phyloP scores from a whole-genome alignment of 148 eudicot genomes.

The Salicornia ramosissima region DNA sequence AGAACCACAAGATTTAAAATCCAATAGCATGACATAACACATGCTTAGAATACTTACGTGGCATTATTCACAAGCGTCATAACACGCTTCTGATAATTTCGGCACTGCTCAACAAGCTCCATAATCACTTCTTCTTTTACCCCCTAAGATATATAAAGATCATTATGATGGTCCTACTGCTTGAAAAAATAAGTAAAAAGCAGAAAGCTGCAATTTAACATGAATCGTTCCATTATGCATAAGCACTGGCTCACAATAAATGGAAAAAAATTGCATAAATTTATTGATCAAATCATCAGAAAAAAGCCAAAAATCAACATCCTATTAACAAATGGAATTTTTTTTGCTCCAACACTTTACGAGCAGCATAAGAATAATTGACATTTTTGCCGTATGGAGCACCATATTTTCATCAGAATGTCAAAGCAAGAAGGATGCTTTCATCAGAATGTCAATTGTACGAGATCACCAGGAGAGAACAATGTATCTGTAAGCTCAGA shows the following conservation, averaged over 20 bases:
- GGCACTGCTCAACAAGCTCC: conserved; percentile 93
- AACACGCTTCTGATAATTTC: conserved; percentile 82
- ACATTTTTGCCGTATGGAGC: not conserved
- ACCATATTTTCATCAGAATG: too few relatives aligned
- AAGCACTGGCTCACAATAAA: not conserved
- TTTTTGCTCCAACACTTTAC: not conserved
- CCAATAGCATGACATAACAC: not conserved
- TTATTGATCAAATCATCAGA: not conserved
- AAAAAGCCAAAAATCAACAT: not conserved
- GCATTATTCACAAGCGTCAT: conserved; percentile 75
- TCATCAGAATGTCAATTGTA: not conserved
- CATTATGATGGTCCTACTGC: not conserved
- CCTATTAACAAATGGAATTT: not conserved
- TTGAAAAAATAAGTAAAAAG: not conserved
- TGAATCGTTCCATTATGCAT: not conserved
- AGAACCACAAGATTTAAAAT: not conserved
- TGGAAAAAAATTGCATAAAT: not conserved
- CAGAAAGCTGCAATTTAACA: not conserved
- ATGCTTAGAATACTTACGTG: conserved; percentile 36
- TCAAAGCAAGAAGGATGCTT: too few relatives aligned
- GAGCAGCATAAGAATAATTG: not conserved
- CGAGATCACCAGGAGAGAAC: not conserved
- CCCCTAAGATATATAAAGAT: conserved; percentile 39
- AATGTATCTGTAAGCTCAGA: not conserved
- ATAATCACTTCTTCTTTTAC: conserved; percentile 75